Conservation (phyloP, 1,139 yeast species). For the Protomyces pachydermus region DNA sequence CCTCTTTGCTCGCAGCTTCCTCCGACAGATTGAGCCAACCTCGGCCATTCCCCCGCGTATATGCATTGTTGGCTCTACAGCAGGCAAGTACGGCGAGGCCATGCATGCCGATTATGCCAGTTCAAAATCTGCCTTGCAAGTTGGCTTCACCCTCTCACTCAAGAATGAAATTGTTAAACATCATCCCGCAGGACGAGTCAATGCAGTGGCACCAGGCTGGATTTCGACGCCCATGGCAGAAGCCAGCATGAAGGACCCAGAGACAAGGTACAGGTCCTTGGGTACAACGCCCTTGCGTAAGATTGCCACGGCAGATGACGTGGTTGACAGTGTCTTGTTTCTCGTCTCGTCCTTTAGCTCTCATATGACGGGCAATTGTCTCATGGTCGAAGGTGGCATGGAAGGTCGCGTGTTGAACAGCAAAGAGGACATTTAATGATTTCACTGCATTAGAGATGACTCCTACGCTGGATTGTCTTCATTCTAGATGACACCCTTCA, state of each 20-base stretch:
- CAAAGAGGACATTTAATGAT: background rate
- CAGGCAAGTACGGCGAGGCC: conserved; percentile 25
- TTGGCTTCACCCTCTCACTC: conserved; percentile 22
- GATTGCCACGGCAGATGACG: conserved; percentile 19
- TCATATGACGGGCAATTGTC: conserved; percentile 23
- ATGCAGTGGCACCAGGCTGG: conserved; percentile 27
- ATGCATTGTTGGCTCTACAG: conserved; percentile 18
- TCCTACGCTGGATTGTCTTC: background rate
- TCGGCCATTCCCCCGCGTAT: conserved; percentile 3
- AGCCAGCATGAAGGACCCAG: conserved; percentile 10
- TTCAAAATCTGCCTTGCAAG: conserved; percentile 21
- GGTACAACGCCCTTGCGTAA: conserved; percentile 24
- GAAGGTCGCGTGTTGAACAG: conserved; percentile 22
- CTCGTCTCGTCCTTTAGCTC: conserved; percentile 4
- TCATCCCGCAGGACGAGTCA: conserved; percentile 16
- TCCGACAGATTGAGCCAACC: conserved; percentile 2
- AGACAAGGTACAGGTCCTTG: conserved; percentile 7
- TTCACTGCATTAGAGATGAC: background rate
- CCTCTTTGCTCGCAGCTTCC: conserved; percentile 17
- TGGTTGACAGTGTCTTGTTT: conserved; percentile 13
- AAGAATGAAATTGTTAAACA: conserved; percentile 18
- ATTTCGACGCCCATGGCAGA: conserved; percentile 12
- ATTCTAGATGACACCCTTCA: background rate
- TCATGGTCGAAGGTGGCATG: conserved; percentile 25
- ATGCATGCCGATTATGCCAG: conserved; percentile 17